phyloP scores from a whole-genome alignment of 805 yeast species.

The Lipomyces spencermartinsiae region DNA sequence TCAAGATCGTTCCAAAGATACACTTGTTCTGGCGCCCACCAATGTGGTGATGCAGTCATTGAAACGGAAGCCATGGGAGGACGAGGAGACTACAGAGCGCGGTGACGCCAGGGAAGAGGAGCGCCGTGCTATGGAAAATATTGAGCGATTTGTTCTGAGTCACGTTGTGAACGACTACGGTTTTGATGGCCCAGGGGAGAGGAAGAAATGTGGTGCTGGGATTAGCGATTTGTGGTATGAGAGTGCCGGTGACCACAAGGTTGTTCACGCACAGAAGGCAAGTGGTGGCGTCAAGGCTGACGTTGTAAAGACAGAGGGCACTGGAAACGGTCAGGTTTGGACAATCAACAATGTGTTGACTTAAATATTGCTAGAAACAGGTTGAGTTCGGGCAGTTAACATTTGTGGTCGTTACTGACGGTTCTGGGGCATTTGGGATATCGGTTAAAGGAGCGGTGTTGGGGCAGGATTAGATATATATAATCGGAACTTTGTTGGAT shows the following conservation, averaged over 20 bases:
- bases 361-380: conserved; percentile 1
- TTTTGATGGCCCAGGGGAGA: conserved; percentile 23
- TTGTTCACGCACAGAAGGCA: conserved; percentile 25
- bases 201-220: conserved; percentile 28
- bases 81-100: conserved; percentile 60
- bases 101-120: conserved; percentile 54
- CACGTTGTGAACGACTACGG: conserved; percentile 57
- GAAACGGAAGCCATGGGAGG: conserved; percentile 78
- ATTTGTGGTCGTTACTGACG: not conserved
- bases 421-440: not conserved
- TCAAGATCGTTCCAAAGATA: conserved; percentile 52
- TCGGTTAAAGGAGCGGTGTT: not conserved
- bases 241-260: conserved; percentile 22
- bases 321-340: conserved; percentile 46
- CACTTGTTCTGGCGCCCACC: conserved; percentile 73
- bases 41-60: conserved; percentile 63
- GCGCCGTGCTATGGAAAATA: conserved; percentile 56
- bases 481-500: not conserved
- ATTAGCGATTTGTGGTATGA: conserved; percentile 33
- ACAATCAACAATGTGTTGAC: conserved; percentile 32
- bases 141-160: conserved; percentile 63
- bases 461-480: not conserved
- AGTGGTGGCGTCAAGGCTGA: conserved; percentile 21
- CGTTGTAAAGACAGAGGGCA: conserved; percentile 35
- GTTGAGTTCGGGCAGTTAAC: no score